A percentile compares a stretch with the other conserved stretches of the same genome.
Conservation (phyloP, 2,329 filamentous ascomycete genomes). For the Beauveria varroae region DNA sequence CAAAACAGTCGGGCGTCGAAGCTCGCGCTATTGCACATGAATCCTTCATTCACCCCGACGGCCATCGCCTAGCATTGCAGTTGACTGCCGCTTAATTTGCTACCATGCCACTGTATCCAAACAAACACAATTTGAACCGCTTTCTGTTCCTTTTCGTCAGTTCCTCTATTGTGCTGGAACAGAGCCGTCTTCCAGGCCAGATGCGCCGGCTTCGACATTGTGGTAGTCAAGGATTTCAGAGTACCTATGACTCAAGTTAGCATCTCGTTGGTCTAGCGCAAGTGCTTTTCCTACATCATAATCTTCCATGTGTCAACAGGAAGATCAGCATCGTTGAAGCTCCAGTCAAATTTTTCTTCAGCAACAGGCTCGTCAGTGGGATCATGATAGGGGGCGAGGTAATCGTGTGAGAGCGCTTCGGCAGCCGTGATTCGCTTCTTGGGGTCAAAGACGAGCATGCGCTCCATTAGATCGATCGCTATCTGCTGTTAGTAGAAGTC, state of each 20-base stretch:
- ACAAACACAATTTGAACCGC: neutral
- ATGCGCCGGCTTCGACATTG: constrained; percentile 64
- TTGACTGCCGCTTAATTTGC: neutral
- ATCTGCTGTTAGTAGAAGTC: constrained; percentile 24
- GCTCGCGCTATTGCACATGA: neutral
- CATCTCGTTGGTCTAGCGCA: neutral
- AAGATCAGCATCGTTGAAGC: constrained; percentile 95
- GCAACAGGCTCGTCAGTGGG: constrained; percentile 92
- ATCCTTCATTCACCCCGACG: neutral
- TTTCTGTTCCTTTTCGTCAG: neutral
- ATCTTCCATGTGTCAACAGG: constrained; percentile 99
- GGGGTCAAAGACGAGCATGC: constrained; percentile 98
- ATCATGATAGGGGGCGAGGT: constrained; percentile 94
- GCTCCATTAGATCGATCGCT: constrained; percentile 91
- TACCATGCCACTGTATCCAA: neutral
- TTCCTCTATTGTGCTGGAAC: constrained; percentile 1
- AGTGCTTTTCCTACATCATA: constrained; percentile 71
- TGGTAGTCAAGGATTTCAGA: constrained; percentile 98
- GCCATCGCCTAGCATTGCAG: neutral
- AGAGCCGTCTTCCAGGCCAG: neutral
- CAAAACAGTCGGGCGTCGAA: neutral
- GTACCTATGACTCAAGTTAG: constrained; percentile 56
- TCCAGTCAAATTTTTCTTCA: constrained; percentile 99
- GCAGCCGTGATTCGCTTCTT: constrained; percentile 86
- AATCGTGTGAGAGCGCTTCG: constrained; percentile 82